Base-by-base conservation (phyloP, 2,329 filamentous ascomycete genomes). In the Pseudocercospora ulei region DNA sequence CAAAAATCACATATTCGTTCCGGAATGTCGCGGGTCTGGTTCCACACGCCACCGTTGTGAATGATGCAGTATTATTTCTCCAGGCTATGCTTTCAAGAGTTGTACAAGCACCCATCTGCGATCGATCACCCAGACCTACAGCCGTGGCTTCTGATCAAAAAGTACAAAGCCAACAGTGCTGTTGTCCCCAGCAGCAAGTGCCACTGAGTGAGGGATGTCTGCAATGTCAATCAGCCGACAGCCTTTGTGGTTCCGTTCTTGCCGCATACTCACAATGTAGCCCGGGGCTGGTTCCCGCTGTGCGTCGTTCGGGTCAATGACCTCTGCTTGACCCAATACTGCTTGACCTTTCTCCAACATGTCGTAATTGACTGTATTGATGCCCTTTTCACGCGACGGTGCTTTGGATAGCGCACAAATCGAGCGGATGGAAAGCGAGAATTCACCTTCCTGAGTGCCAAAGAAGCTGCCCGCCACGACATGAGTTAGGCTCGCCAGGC, bases 381-480 rank as follows among this genome's bases (percentile, higher is more conserved):
- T 14, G 19, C 7, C n/a, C 7, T 31, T 34, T 3, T 33, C 30
- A 13, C 25, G 25, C 4, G 29, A 30, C 1, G 56, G 55, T 4
- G 44, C 48, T 30, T 55, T 46, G 3, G 39, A 7, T n/a, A 55
- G 34, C 7, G 71, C 73, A 7, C 69, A 66, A 41, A 80, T 72
- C 1, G 71, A 73, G 18, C 59, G 59, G 41, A 82, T 59, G 1
- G 67, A 63, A 3, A 82, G 56, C 2, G 65, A 67, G 49, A 86
- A 86, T 3, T 75, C 65, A 2, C 82, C 82, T 46, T 82, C 66
- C 59, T 87, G 82, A 0, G 71, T 62, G 5, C 78, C 82, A 50
- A 87, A 87, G 65, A 84, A 86, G 60, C 82, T 84, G n/a, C n/a
- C n/a, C n/a, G n/a, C n/a, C n/a, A n/a, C n/a, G n/a, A 7, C 13